Percentiles rank a stretch among this genome's conserved stretches.
Conservation (phyloP, 2,329 filamentous ascomycete species). For the Aspergillus pseudoterreus region DNA sequence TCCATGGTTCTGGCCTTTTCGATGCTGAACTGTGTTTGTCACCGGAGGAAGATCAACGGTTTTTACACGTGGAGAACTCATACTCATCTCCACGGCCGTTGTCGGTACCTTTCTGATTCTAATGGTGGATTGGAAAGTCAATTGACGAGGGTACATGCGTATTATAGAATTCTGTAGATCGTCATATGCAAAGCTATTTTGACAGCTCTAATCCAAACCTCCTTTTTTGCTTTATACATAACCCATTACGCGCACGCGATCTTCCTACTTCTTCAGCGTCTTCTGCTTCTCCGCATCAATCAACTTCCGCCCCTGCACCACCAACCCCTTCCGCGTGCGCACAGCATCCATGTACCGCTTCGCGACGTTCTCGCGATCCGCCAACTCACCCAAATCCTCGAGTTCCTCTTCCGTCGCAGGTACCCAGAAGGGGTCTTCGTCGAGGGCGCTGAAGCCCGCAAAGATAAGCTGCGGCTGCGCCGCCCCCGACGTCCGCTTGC, state of each 20-base stretch:
- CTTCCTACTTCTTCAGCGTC: slow-evolving; percentile 57
- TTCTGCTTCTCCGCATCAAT: slow-evolving; percentile 92
- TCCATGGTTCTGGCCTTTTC: slow-evolving; percentile 39
- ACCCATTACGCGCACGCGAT: not conserved
- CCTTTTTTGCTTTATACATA: too few species aligned
- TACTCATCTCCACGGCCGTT: slow-evolving; percentile 27
- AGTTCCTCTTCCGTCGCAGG: slow-evolving; percentile 94
- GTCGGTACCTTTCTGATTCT: slow-evolving; percentile 17
- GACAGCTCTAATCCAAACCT: too few species aligned
- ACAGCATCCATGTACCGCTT: slow-evolving; percentile 95
- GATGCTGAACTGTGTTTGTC: slow-evolving; percentile 45
- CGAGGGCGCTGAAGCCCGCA: slow-evolving; percentile 84
- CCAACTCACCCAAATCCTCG: slow-evolving; percentile 91
- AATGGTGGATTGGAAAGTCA: slow-evolving; percentile 12
- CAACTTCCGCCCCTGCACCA: slow-evolving; percentile 71
- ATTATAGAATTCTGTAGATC: not conserved
- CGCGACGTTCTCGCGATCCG: slow-evolving; percentile 91
- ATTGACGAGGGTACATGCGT: slow-evolving; percentile 22
- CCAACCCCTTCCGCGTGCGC: slow-evolving; percentile 77
- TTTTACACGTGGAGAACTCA: slow-evolving; percentile 18
- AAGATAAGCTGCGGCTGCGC: slow-evolving; percentile 93
- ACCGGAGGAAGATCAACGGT: slow-evolving; percentile 38
- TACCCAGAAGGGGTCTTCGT: slow-evolving; percentile 97
- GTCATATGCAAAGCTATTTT: too few species aligned
- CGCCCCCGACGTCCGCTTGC: slow-evolving; percentile 85